phyloP scores from a whole-genome alignment of 2,329 filamentous ascomycete species.

The Byssothecium circinans region DNA sequence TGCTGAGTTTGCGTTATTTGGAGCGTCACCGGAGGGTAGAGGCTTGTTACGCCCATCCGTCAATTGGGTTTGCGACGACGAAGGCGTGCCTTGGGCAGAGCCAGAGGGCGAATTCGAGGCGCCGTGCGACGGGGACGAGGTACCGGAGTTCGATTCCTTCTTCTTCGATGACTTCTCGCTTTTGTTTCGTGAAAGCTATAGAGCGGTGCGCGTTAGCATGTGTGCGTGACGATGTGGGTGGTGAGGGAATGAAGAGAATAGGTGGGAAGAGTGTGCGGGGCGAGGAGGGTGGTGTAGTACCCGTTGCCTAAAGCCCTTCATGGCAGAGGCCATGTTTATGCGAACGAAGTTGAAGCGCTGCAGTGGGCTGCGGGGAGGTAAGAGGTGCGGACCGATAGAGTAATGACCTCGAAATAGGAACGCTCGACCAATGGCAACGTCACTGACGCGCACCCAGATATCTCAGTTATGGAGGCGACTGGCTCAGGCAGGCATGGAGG shows the following conservation, averaged over 20 bases:
- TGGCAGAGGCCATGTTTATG: constrained; percentile 56
- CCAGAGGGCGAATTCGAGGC: constrained; percentile 60
- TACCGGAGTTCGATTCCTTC: constrained; percentile 64
- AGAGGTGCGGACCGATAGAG: constrained; percentile 22
- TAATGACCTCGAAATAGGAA: constrained; percentile 27
- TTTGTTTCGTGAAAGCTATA: constrained; percentile 91
- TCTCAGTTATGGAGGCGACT: constrained; percentile 13
- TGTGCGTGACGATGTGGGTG: constrained; percentile 16
- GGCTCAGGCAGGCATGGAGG: constrained; percentile 26
- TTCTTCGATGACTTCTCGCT: constrained; percentile 76
- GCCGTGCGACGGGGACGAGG: constrained; percentile 73
- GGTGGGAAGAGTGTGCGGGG: constrained; percentile 23
- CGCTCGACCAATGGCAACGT: constrained; percentile 27
- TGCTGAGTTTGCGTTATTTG: constrained; percentile 25
- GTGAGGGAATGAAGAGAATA: constrained; percentile 22
- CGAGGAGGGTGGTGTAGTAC: constrained; percentile 68
- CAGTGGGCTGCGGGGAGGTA: constrained; percentile 27
- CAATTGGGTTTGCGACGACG: constrained; percentile 84
- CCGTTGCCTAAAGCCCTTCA: constrained; percentile 98
- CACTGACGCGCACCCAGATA: constrained; percentile 22
- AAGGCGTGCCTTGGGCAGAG: constrained; percentile 72
- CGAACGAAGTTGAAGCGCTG: constrained; percentile 32
- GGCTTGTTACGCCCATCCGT: constrained; percentile 85
- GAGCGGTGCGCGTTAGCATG: constrained; percentile 60
- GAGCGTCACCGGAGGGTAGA: constrained; percentile 53